These are phyloP conservation scores for Aspergillus sp. DNA, from an alignment of 2,329 filamentous ascomycete species.

Conservation along the genomic window DNA sequence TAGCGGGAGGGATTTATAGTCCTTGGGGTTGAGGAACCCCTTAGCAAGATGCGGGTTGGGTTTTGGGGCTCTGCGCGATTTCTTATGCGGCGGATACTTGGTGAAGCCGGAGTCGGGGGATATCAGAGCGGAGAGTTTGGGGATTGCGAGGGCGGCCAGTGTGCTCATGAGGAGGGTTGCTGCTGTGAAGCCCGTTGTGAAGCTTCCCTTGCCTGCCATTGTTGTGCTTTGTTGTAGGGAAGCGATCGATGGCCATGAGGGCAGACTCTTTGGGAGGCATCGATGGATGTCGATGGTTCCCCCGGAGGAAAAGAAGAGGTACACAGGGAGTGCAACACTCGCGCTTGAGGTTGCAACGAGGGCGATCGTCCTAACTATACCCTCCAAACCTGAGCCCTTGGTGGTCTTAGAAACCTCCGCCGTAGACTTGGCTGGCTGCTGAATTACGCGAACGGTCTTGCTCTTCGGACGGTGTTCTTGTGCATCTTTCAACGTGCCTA, in stretches of 20 bases:
- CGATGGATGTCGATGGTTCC: not conserved
- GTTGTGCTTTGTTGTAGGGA: not conserved
- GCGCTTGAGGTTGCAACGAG: not conserved
- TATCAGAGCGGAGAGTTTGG: slow-evolving; percentile 13
- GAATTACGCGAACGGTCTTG: slow-evolving; percentile 14
- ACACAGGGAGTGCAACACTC: not conserved
- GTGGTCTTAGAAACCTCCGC: not conserved
- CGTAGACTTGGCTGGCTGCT: slow-evolving; percentile 5
- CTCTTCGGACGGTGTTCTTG: slow-evolving; percentile 10
- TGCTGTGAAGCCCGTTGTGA: slow-evolving; percentile 15
- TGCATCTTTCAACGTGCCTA: slow-evolving; percentile 30
- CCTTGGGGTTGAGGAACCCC: slow-evolving; percentile 47
- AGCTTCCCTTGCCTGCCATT: slow-evolving; percentile 11
- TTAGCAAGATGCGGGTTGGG: slow-evolving; percentile 34
- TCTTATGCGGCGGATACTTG: slow-evolving; percentile 32
- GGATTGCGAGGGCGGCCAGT: slow-evolving; percentile 8
- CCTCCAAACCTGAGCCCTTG: not conserved
- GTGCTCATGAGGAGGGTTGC: slow-evolving; percentile 12
- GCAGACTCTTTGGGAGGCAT: not conserved
- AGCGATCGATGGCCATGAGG: slow-evolving; percentile 1
- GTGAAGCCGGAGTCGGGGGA: slow-evolving; percentile 21
- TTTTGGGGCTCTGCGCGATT: slow-evolving; percentile 32
- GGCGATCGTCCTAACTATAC: not conserved
- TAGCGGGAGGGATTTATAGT: slow-evolving; percentile 45
- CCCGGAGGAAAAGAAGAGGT: not conserved